phyloP scores from a whole-genome alignment of 2,329 filamentous ascomycete genomes.

The Trichoderma sp. region DNA sequence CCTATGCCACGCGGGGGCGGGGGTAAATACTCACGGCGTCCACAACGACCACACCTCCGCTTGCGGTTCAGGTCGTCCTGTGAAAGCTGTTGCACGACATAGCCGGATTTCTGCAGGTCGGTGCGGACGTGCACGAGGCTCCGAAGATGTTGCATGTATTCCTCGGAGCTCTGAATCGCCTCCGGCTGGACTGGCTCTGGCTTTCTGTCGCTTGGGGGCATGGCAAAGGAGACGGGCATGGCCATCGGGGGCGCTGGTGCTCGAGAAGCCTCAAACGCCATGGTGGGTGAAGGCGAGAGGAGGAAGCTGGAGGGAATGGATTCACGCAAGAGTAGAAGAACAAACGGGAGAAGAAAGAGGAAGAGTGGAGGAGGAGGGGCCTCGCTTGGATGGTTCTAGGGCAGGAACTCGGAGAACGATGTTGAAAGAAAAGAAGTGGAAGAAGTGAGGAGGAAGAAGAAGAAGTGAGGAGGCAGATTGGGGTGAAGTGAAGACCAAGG shows the following conservation, averaged over 20 bases:
- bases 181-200: conserved; percentile 30
- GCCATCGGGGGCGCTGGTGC: neutral
- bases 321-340: neutral
- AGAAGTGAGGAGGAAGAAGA: neutral
- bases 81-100: conserved; percentile 36
- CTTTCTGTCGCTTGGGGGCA: conserved; percentile 14
- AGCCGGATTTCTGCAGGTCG: conserved; percentile 35
- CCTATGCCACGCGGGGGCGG: too few species aligned
- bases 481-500: neutral
- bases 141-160: conserved; percentile 32
- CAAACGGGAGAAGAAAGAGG: neutral
- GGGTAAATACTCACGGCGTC: conserved; percentile 32
- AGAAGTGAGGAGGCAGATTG: neutral
- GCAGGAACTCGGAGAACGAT: neutral
- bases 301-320: neutral
- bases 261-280: neutral
- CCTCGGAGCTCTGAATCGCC: conserved; percentile 32
- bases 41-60: conserved; percentile 38
- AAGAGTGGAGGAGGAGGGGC: neutral
- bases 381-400: neutral
- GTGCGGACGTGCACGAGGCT: conserved; percentile 30
- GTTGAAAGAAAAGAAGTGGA: neutral
- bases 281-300: neutral
- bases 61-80: conserved; percentile 38
- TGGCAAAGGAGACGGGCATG: neutral